A percentile compares a stretch with the other conserved stretches of the same genome.
Evolutionary conservation across 2,329 filamentous ascomycete species (phyloP).

Genomic region (Stromatinia cepivora): DNA sequence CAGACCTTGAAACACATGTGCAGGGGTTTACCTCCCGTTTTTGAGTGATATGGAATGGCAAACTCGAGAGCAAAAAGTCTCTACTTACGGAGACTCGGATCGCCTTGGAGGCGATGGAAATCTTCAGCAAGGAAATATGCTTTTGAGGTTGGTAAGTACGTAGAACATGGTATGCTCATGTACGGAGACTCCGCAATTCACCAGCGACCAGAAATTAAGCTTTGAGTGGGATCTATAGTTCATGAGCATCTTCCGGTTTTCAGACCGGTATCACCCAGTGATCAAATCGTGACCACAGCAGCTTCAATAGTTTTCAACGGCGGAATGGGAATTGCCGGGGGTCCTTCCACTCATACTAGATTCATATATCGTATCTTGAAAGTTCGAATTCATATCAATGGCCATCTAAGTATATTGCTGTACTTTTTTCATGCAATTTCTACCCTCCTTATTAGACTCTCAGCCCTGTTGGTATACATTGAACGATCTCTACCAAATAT

Average conservation of each 20-base stretch:
- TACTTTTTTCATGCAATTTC: not conserved
- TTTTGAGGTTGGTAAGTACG: not conserved
- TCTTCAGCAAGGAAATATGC: not conserved
- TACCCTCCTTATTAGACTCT: not conserved
- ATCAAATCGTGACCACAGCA: not conserved
- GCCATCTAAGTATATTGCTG: not conserved
- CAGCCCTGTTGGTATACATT: constrained; percentile 9
- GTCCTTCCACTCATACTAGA: not conserved
- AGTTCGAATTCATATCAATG: too few species aligned
- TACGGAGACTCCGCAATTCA: not conserved
- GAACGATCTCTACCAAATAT: not conserved
- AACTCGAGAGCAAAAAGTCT: too few species aligned
- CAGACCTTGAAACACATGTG: too few species aligned
- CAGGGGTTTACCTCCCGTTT: too few species aligned
- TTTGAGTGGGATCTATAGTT: not conserved
- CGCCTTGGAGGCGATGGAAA: not conserved
- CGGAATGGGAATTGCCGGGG: not conserved
- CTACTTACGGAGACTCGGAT: not conserved
- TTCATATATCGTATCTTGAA: too few species aligned
- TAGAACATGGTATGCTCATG: not conserved
- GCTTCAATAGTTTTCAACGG: not conserved
- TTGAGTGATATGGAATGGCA: too few species aligned
- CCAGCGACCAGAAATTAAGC: not conserved
- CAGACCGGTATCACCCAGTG: too few species aligned
- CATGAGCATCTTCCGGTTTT: not conserved